Evolutionary conservation across 176 grass and related monocot genomes (phyloP).

Genomic region (Cymbopogon citratus): DNA sequence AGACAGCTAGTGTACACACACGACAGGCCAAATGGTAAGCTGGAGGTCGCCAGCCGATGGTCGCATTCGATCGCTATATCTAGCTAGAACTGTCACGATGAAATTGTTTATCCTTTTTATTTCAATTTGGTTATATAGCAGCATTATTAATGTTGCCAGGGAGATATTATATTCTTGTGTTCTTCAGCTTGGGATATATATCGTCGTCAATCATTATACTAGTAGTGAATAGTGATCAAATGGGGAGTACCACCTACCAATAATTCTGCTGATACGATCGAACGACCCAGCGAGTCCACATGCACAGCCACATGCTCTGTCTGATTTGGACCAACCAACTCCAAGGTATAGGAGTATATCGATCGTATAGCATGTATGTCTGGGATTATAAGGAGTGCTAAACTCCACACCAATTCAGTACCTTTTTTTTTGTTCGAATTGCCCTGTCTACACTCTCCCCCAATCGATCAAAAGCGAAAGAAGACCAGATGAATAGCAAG

Average conservation of each 20-base stretch:
- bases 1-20: not conserved
- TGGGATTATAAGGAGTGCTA: no score
- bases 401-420: no score
- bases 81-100: not conserved
- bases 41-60: not conserved
- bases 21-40: not conserved
- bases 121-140: not conserved
- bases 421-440: no score
- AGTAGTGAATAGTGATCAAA: not conserved
- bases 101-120: not conserved
- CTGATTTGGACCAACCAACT: conserved; percentile 9
- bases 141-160: not conserved
- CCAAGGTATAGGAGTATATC: not conserved
- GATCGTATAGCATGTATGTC: not conserved
- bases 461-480: no score
- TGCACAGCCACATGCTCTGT: conserved; percentile 24
- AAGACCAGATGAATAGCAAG: no score
- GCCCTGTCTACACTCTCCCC: no score
- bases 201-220: not conserved
- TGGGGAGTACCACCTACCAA: conserved; percentile 28
- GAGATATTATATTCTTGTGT: not conserved
- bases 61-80: not conserved
- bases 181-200: not conserved
- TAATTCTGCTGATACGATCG: conserved; percentile 23
- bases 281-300: not conserved